Percentiles rank a stretch among this genome's conserved stretches.
Conservation (phyloP, 352 stramenopile genomes). For the Phytopythium chamaehyphon region DNA sequence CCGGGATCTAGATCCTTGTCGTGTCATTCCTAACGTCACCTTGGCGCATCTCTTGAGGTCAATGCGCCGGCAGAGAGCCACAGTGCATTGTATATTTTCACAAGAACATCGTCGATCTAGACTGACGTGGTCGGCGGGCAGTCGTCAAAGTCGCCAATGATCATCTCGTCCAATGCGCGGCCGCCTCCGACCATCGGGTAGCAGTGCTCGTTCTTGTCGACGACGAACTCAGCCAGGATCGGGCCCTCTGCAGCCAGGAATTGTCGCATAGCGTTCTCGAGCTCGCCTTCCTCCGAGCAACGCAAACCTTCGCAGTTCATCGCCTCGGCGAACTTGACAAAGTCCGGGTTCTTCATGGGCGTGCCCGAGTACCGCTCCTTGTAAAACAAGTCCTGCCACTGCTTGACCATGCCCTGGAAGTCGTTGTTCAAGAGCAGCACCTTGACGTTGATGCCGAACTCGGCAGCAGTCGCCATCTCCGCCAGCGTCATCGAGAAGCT, state of each 20-base stretch:
- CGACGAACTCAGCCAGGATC: conserved; percentile 93
- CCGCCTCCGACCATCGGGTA: conserved; percentile 94
- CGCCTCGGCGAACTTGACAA: conserved; percentile 89
- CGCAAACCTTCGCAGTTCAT: conserved; percentile 93
- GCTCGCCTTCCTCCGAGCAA: conserved; percentile 84
- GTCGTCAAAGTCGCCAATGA: conserved; percentile 94
- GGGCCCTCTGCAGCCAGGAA: conserved; percentile 93
- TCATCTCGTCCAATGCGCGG: conserved; percentile 92
- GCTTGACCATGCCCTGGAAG: conserved; percentile 97
- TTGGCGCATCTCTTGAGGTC: too few species aligned
- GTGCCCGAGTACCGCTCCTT: conserved; percentile 91
- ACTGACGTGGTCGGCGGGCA: conserved; percentile 89
- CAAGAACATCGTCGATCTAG: too few species aligned
- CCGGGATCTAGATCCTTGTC: too few species aligned
- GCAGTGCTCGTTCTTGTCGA: conserved; percentile 94
- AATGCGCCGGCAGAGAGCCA: too few species aligned
- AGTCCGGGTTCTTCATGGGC: conserved; percentile 92
- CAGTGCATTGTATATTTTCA: too few species aligned
- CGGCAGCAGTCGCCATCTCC: conserved; percentile 93
- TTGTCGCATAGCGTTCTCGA: conserved; percentile 89
- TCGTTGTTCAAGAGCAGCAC: conserved; percentile 96
- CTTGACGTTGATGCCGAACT: conserved; percentile 94
- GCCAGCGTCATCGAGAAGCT: conserved; percentile 97
- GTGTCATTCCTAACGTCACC: too few species aligned
- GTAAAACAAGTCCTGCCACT: conserved; percentile 97